Conservation (phyloP, 2,329 filamentous ascomycete species). For the Phialophora tarda region DNA sequence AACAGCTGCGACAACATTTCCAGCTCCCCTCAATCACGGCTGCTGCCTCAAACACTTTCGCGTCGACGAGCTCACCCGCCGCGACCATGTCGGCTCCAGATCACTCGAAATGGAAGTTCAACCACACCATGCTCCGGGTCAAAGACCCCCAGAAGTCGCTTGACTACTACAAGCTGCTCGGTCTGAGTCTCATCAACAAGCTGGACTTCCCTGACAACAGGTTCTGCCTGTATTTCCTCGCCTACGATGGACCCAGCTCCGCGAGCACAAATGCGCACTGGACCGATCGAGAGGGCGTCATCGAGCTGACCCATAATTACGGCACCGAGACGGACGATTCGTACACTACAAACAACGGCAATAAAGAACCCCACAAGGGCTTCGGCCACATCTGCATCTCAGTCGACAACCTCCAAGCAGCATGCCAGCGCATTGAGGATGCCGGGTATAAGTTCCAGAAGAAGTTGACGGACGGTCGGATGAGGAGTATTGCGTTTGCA, state of each 20-base stretch:
- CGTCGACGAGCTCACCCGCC: constrained; percentile 19
- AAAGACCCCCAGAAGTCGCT: constrained; percentile 72
- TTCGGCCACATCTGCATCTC: constrained; percentile 87
- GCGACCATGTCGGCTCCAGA: constrained; percentile 36
- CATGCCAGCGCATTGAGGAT: constrained; percentile 86
- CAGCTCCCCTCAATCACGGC: constrained; percentile 8
- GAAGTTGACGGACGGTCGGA: constrained; percentile 85
- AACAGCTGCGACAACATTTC: constrained; percentile 21
- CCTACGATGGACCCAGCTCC: constrained; percentile 78
- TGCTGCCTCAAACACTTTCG: constrained; percentile 8
- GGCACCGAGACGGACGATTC: constrained; percentile 84
- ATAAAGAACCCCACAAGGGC: constrained; percentile 81
- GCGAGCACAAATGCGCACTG: constrained; percentile 75
- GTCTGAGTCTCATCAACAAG: constrained; percentile 82
- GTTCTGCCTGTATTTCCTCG: constrained; percentile 95
- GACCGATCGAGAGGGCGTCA: constrained; percentile 82
- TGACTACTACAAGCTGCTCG: constrained; percentile 92
- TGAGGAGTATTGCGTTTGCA: constrained; percentile 86
- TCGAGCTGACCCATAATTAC: constrained; percentile 85
- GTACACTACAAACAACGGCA: constrained; percentile 85
- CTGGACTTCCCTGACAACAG: constrained; percentile 83
- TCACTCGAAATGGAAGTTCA: constrained; percentile 66
- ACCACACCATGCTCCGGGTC: constrained; percentile 79
- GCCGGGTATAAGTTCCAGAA: constrained; percentile 95
- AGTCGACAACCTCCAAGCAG: constrained; percentile 83